A percentile compares a stretch with the other conserved stretches of the same genome.
phyloP scores from a whole-genome alignment of 345 rosid genomes.

The Salix dunnii region DNA sequence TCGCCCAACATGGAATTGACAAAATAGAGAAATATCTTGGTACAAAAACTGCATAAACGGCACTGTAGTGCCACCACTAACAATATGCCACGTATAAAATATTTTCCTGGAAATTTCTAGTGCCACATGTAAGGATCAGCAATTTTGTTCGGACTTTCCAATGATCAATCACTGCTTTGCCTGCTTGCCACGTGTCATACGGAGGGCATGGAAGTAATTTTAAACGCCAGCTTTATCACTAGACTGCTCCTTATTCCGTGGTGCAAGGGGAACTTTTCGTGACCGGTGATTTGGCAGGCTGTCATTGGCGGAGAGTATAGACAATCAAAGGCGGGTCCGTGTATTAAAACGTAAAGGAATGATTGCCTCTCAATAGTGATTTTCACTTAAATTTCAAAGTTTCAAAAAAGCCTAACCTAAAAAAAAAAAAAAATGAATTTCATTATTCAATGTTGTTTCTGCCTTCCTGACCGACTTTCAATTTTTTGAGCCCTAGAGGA shows the following conservation, averaged over 20 bases:
- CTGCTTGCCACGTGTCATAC: not conserved
- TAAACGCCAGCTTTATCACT: not conserved
- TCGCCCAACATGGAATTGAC: no score
- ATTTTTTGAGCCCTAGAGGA: no score
- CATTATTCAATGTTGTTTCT: not conserved
- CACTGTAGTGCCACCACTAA: not conserved
- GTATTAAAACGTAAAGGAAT: conserved; percentile 13
- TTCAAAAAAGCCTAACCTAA: not conserved
- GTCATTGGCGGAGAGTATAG: not conserved
- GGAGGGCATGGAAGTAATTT: not conserved
- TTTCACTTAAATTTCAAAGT: conserved; percentile 10
- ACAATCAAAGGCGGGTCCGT: not conserved
- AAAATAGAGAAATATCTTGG: no score
- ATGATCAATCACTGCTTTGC: not conserved
- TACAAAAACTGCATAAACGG: not conserved
- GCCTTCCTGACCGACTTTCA: no score
- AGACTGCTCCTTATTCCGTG: not conserved
- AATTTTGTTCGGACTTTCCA: not conserved
- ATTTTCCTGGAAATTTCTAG: no score
- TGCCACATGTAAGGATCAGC: not conserved
- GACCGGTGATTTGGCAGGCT: not conserved
- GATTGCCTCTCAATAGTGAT: not conserved
- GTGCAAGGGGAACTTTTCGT: not conserved
- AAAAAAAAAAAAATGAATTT: not conserved
- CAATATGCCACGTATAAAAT: not conserved